Percentiles rank a stretch among this genome's conserved stretches.
These are phyloP conservation scores for Suhomyces terraborum DNA, from an alignment of 1,139 yeast genomes.

Conservation along the genomic window DNA sequence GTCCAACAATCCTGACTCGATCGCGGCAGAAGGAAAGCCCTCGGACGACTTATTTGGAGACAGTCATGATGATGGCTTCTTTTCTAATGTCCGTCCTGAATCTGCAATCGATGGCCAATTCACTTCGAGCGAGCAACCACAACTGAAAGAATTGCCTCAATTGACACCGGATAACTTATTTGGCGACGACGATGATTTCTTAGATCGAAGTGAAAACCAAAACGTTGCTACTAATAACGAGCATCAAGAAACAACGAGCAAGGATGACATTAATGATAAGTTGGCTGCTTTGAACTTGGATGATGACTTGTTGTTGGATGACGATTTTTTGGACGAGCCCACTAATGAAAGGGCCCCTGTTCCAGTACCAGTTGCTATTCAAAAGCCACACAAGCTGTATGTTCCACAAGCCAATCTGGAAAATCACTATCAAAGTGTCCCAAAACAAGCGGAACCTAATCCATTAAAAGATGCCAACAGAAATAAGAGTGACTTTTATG, in stretches of 20 bases:
- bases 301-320: slow-evolving; percentile 49
- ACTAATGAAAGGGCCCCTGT: slow-evolving; percentile 2
- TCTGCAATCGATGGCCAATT: not conserved
- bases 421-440: slow-evolving; percentile 5
- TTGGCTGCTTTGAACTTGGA: slow-evolving; percentile 45
- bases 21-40: not conserved
- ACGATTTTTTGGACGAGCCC: slow-evolving; percentile 25
- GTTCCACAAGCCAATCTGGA: slow-evolving; percentile 3
- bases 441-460: slow-evolving; percentile 3
- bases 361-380: not conserved
- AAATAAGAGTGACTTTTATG: slow-evolving; percentile 73
- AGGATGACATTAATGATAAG: slow-evolving; percentile 9
- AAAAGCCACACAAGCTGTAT: slow-evolving; percentile 4
- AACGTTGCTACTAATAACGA: not conserved
- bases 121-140: not conserved
- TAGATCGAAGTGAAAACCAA: slow-evolving; percentile 12
- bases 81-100: slow-evolving; percentile 2
- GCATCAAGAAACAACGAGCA: not conserved
- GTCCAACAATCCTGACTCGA: not conserved
- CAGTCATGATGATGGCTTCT: slow-evolving; percentile 1
- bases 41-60: slow-evolving; percentile 6
- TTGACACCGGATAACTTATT: slow-evolving; percentile 18
- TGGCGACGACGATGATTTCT: slow-evolving; percentile 21
- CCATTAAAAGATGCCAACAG: not conserved
- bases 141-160: not conserved